Evolutionary conservation across 179 eudicot genomes (phyloP), one percentile per base, ranked within the genome.

Genomic region (Amaranthus tricolor): DNA sequence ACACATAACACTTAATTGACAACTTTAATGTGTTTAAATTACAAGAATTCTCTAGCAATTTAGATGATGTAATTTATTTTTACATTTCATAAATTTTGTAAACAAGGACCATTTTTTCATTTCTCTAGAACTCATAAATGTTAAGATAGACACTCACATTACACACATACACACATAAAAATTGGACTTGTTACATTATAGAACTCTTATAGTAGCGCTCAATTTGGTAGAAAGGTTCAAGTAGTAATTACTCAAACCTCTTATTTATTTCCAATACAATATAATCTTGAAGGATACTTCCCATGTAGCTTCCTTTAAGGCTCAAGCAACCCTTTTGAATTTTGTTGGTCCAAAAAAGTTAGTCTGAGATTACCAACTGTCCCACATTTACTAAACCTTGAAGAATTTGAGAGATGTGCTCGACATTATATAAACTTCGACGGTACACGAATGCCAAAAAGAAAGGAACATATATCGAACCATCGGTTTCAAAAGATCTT

Each of bases 231-330:
- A 14, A 17, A 6, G 7, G 24, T 20, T 8, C 9, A 60, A 60
- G 11, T 8, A 20, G 5, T 60, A 8, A 17, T 14, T 24, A 9
- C 10, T 20, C 14, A 6, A 24, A 60, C 44, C 67, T 5, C 51
- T 14, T 15, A 62, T 43, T 43, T 31, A 31, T 31, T 70, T 50
- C 57, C 44, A 51, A 20, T 44, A 49, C 9, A 20, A 20, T 53
- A 14, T 9, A 53, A 9, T 14, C 14, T 7, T 65, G 17, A 21
- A 21, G 61, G 74, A 60, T 40, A 68, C 51, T 78, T 78, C 64
- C 40, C 13, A 67, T 20, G 81, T 68, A 68, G 55, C 59, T 78
- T 79, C 82, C 60, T 15, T n/a, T 21, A 6, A 48, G 48, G 20
- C 48, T 70, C 48, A 73, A 69, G 55, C 66, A 43, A 31, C 2